Percentiles rank a stretch among this genome's conserved stretches.
These are phyloP conservation scores for Starmerella vitae DNA, from an alignment of 805 yeast genomes.

Conservation along the genomic window DNA sequence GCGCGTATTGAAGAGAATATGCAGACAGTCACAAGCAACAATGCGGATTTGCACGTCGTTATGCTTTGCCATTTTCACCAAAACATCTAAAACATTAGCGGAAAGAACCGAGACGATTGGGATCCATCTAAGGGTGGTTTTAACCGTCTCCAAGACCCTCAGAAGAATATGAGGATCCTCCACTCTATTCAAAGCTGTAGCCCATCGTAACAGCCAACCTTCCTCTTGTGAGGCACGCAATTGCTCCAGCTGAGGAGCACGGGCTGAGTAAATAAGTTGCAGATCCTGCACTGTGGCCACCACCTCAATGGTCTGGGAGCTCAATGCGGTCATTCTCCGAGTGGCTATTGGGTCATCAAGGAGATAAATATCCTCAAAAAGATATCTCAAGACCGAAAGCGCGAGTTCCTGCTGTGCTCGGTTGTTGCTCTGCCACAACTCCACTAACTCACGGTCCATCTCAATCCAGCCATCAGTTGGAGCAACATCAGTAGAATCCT, in stretches of 20 bases:
- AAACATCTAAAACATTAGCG: constrained; percentile 49
- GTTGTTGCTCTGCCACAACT: constrained; percentile 53
- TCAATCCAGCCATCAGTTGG: constrained; percentile 55
- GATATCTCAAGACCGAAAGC: constrained; percentile 62
- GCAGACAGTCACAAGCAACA: constrained; percentile 80
- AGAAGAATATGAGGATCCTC: constrained; percentile 18
- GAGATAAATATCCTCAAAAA: constrained; percentile 86
- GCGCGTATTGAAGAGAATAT: constrained; percentile 65
- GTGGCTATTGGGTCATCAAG: constrained; percentile 86
- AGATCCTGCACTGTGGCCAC: constrained; percentile 59
- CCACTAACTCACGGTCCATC: constrained; percentile 68
- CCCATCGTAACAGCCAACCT: constrained; percentile 85
- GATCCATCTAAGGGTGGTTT: constrained; percentile 86
- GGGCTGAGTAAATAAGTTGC: constrained; percentile 48
- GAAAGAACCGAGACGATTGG: constrained; percentile 58
- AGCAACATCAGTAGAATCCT: constrained; percentile 20
- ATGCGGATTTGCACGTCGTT: constrained; percentile 54
- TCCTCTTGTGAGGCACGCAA: constrained; percentile 45
- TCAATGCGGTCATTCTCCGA: constrained; percentile 59
- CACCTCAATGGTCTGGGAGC: constrained; percentile 72
- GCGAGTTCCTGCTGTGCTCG: constrained; percentile 39
- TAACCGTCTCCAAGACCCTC: constrained; percentile 64
- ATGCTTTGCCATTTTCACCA: constrained; percentile 33
- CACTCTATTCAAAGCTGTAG: constrained; percentile 23
- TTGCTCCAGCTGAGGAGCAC: constrained; percentile 40